These are phyloP conservation scores for Phlebiopsis flavidoalba DNA, from an alignment of 768 basidiomycete genomes.

Conservation along the genomic window DNA sequence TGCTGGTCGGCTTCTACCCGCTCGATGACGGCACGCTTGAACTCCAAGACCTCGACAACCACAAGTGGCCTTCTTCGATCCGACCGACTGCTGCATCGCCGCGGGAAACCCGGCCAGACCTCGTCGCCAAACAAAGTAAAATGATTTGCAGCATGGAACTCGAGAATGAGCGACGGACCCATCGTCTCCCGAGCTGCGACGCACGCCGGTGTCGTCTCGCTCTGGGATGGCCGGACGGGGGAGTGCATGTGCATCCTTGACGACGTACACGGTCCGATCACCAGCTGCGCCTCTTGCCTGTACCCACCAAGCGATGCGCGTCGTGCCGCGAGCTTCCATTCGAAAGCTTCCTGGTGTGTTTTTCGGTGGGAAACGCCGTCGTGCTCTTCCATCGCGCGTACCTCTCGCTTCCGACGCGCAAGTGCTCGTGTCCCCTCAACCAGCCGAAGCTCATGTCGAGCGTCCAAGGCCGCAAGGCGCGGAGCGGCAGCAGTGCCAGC, in stretches of 20 bases:
- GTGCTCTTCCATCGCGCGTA: constrained; percentile 65
- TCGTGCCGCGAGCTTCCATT: constrained; percentile 65
- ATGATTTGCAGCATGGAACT: constrained; percentile 49
- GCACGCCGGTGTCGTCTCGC: constrained; percentile 59
- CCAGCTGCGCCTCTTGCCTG: constrained; percentile 54
- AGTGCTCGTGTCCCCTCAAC: constrained; percentile 61
- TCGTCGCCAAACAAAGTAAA: constrained; percentile 43
- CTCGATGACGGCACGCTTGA: constrained; percentile 66
- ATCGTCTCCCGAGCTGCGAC: constrained; percentile 62
- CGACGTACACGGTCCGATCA: constrained; percentile 53
- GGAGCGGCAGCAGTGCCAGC: constrained; percentile 48
- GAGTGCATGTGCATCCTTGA: constrained; percentile 62
- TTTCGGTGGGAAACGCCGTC: constrained; percentile 53
- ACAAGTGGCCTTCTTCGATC: constrained; percentile 35
- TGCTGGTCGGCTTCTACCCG: constrained; percentile 54
- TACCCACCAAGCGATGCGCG: constrained; percentile 52
- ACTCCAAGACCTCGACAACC: constrained; percentile 46
- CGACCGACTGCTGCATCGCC: constrained; percentile 45
- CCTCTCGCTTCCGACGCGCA: constrained; percentile 46
- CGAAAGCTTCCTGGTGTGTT: constrained; percentile 60
- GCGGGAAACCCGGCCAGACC: constrained; percentile 57
- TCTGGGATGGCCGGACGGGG: constrained; percentile 70
- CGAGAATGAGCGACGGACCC: constrained; percentile 41
- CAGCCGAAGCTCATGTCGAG: constrained; percentile 44
- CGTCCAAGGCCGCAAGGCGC: constrained; percentile 48